phyloP scores from a whole-genome alignment of 768 basidiomycete genomes.

The Tephrocybe sp. region DNA sequence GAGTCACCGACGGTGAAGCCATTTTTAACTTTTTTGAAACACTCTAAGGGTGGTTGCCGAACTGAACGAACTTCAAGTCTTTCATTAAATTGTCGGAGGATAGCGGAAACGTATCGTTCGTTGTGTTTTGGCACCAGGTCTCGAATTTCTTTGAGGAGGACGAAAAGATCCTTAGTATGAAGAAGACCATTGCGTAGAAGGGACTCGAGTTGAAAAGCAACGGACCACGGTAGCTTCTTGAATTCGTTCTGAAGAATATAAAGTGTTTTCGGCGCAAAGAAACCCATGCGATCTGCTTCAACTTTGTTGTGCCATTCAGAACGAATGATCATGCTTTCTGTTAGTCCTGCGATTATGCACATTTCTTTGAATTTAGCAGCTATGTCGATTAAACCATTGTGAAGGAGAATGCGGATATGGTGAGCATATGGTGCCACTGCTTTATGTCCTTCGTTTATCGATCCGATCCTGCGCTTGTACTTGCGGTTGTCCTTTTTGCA shows the following conservation, averaged over 20 bases:
- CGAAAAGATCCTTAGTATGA: slow-evolving; percentile 55
- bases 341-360: slow-evolving; percentile 50
- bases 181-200: slow-evolving; percentile 63
- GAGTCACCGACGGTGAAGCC: slow-evolving; percentile 25
- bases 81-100: slow-evolving; percentile 58
- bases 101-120: slow-evolving; percentile 35
- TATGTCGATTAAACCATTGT: slow-evolving; percentile 45
- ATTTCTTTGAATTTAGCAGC: slow-evolving; percentile 51
- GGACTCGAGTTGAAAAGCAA: slow-evolving; percentile 78
- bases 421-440: slow-evolving; percentile 68
- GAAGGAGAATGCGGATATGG: slow-evolving; percentile 65
- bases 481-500: slow-evolving; percentile 38
- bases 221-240: slow-evolving; percentile 53
- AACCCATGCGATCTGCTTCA: slow-evolving; percentile 46
- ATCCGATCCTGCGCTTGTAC: slow-evolving; percentile 57
- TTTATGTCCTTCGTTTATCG: slow-evolving; percentile 57
- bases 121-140: slow-evolving; percentile 20
- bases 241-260: slow-evolving; percentile 45
- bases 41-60: slow-evolving; percentile 39
- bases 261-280: slow-evolving; percentile 52
- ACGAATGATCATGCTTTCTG: slow-evolving; percentile 31
- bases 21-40: slow-evolving; percentile 38
- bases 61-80: slow-evolving; percentile 41
- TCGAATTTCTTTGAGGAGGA: slow-evolving; percentile 44
- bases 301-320: slow-evolving; percentile 38